Evolutionary conservation across 768 basidiomycete genomes (phyloP).

Genomic region (Auriscalpium vulgare): DNA sequence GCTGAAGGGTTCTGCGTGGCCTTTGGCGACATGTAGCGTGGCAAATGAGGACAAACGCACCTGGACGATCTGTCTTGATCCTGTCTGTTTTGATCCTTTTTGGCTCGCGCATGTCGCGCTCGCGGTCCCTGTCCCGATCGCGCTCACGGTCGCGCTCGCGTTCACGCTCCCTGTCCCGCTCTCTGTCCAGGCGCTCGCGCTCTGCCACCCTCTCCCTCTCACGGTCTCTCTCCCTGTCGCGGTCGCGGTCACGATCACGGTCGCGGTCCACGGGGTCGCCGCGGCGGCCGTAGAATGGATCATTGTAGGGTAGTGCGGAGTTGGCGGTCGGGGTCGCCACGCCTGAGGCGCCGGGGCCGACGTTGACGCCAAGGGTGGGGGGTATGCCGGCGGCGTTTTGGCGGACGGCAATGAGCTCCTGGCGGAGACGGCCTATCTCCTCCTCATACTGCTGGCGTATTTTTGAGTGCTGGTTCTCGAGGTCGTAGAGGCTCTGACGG

Average conservation of each 20-base stretch:
- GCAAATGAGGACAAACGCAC: constrained; percentile 4
- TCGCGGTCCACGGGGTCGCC: constrained; percentile 24
- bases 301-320: constrained; percentile 18
- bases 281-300: constrained; percentile 12
- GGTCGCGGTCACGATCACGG: constrained; percentile 30
- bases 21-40: too few relatives aligned
- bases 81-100: constrained; percentile 15
- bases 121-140: constrained; percentile 26
- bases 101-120: constrained; percentile 14
- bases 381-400: constrained; percentile 23
- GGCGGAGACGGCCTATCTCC: constrained; percentile 64
- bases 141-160: constrained; percentile 21
- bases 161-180: constrained; percentile 17
- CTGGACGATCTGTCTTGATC: constrained; percentile 16
- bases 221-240: constrained; percentile 31
- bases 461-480: constrained; percentile 84
- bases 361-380: constrained; percentile 17
- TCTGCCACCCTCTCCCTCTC: constrained; percentile 20
- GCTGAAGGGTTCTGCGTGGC: constrained; percentile 10
- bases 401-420: constrained; percentile 53
- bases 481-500: constrained; percentile 82
- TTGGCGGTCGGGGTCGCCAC: constrained; percentile 18
- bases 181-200: constrained; percentile 13
- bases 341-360: constrained; percentile 14
- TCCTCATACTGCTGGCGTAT: constrained; percentile 83